Evolutionary conservation across 2,329 filamentous ascomycete species (phyloP).

Genomic region (Keithomyces neogunnii): DNA sequence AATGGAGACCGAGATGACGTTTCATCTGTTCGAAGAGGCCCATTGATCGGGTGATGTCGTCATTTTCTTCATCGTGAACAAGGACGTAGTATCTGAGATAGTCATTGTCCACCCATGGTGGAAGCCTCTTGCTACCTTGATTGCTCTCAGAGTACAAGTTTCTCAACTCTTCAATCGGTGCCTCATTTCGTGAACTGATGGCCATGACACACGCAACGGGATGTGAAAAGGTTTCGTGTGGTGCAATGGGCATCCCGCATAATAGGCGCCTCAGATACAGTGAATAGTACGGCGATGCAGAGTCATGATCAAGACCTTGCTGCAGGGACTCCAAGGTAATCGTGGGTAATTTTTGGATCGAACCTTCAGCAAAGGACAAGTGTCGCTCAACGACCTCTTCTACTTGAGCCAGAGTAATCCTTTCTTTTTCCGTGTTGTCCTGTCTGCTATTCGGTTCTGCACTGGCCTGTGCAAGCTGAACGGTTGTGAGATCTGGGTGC

Average conservation of each 20-base stretch:
- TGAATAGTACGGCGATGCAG: conserved; percentile 72
- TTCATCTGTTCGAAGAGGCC: conserved; percentile 98
- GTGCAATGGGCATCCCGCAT: conserved; percentile 66
- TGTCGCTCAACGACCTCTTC: conserved; percentile 77
- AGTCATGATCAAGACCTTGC: conserved; percentile 35
- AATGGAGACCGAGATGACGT: conserved; percentile 92
- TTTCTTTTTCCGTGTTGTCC: conserved; percentile 21
- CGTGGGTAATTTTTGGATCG: conserved; percentile 27
- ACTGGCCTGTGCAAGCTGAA: conserved; percentile 27
- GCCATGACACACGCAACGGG: conserved; percentile 92
- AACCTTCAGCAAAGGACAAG: conserved; percentile 64
- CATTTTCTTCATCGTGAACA: conserved; percentile 90
- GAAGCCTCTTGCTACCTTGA: conserved; percentile 63
- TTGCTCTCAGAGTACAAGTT: conserved; percentile 80
- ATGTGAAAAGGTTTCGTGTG: conserved; percentile 90
- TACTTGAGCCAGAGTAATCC: conserved; percentile 48
- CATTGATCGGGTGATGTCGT: conserved; percentile 86
- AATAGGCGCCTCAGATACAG: conserved; percentile 77
- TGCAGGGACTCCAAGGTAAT: conserved; percentile 30
- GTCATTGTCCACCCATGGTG: conserved; percentile 81
- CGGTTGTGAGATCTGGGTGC: conserved; percentile 32
- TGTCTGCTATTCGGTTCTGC: conserved; percentile 21
- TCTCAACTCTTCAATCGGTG: conserved; percentile 80
- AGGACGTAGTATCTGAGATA: conserved; percentile 94
- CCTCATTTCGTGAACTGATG: conserved; percentile 78